These are phyloP conservation scores for Fusarium protoensiforme DNA, from an alignment of 2,329 filamentous ascomycete genomes.

Conservation along the genomic window DNA sequence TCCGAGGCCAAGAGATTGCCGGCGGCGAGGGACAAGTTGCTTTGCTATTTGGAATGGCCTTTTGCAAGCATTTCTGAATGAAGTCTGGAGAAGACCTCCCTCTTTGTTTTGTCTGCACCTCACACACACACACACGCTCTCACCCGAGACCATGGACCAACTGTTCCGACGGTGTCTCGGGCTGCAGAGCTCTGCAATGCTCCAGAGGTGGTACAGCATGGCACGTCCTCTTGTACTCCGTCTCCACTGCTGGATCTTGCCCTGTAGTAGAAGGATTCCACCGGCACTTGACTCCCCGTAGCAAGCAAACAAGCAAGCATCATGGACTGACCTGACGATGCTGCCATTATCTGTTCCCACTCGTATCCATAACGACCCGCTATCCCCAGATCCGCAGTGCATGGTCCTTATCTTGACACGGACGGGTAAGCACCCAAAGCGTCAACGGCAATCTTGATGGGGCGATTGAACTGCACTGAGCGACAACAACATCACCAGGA, in stretches of 20 bases:
- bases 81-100: not conserved
- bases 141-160: not conserved
- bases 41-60: constrained; percentile 3
- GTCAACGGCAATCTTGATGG: not conserved
- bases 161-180: not conserved
- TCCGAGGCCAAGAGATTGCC: not conserved
- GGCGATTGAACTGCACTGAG: not conserved
- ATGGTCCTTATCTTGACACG: constrained; percentile 6
- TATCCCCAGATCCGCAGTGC: constrained; percentile 1
- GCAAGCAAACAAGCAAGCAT: not conserved
- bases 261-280: not conserved
- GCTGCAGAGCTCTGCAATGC: not conserved
- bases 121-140: not conserved
- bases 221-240: not conserved
- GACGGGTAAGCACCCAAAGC: not conserved
- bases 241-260: not conserved
- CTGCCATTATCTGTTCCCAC: not conserved
- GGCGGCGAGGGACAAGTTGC: not conserved
- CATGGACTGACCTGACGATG: not conserved
- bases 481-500: not conserved
- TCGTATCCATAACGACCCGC: constrained; percentile 13
- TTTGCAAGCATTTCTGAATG: not conserved
- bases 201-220: not conserved
- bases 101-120: not conserved
- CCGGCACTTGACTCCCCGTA: not conserved